Base-by-base conservation (phyloP, 306 rosid species). In the Malus asiatica region DNA sequence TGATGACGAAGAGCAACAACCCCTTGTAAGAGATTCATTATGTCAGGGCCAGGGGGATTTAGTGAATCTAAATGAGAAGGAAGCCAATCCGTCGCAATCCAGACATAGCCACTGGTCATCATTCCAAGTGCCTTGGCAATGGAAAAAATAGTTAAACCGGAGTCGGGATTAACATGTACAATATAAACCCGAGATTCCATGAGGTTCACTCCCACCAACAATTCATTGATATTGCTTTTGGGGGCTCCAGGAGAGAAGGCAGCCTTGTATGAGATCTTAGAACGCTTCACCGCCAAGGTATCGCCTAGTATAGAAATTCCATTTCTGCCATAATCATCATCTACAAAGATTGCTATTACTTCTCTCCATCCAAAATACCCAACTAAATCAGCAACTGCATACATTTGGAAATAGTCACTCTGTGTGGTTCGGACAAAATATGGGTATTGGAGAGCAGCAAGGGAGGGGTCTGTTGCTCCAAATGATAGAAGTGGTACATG, bases 81-180 rank as follows among this genome's bases (percentile, higher is more conserved):
- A 83, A 93, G 98, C 97, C 98, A 93, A 78, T 93, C 92, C 45
- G 96, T 91, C 45, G 97, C 89, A 74, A 93, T 89, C 98, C 98
- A 93, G 35, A 91, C 97, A 76, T 88, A 93, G 76, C 89, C 89
- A 73, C 27, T 66, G 51, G 59, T 23, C 89, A 80, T 88, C 97
- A 93, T 91, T 29, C 83, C 76, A 58, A 93, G 87, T 65, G 78
- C 71, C 81, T 87, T 88, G 42, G 97, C 97, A 32, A 76, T 67
- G 25, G 90, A 68, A 55, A 93, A 89, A 65, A 93, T 44, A 6
- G 62, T 27, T 78, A 93, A 82, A 79, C 98, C 98, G 35, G 86
- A 30, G 87, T 96, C 99, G 30, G 98, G 99, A 80, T 92, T 92
- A 29, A 90, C 99, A 71, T 96, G 98, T 15, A 96, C 87, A 59